Evolutionary conservation across 164 flowering plant species (phyloP).

Genomic region (Vitis riparia): DNA sequence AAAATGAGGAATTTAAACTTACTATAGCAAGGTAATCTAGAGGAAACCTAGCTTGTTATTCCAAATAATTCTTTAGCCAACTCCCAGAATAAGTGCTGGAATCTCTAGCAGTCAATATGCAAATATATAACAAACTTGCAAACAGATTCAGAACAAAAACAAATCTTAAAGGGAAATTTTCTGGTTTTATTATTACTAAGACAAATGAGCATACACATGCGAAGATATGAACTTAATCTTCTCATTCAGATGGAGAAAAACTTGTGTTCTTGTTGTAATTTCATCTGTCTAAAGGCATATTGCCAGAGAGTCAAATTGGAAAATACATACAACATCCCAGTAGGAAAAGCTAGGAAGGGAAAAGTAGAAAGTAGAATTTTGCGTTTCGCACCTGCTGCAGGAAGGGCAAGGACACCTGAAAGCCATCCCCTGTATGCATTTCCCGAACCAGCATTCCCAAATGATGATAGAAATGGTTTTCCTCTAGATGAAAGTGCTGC

Average conservation of each 20-base stretch:
- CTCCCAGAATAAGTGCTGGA: too few relatives aligned
- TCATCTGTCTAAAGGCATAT: too few relatives aligned
- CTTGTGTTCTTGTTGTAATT: too few relatives aligned
- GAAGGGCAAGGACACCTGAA: conserved; percentile 69
- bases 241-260: too few relatives aligned
- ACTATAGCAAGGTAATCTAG: too few relatives aligned
- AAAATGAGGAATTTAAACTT: not conserved
- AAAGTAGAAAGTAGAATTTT: conserved; percentile 1
- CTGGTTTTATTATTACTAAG: too few relatives aligned
- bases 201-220: too few relatives aligned
- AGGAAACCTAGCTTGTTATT: too few relatives aligned
- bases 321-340: not conserved
- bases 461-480: conserved; percentile 49
- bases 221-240: not conserved
- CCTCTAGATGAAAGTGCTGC: conserved; percentile 57
- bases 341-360: not conserved
- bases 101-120: too few relatives aligned
- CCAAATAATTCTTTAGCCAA: too few relatives aligned
- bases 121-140: too few relatives aligned
- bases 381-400: conserved; percentile 75
- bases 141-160: not conserved
- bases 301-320: too few relatives aligned
- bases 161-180: not conserved
- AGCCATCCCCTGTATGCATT: conserved; percentile 63
- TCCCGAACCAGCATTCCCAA: conserved; percentile 38